These are phyloP conservation scores for Phytophthora tubulina DNA, from an alignment of 352 stramenopile genomes.

Conservation along the genomic window DNA sequence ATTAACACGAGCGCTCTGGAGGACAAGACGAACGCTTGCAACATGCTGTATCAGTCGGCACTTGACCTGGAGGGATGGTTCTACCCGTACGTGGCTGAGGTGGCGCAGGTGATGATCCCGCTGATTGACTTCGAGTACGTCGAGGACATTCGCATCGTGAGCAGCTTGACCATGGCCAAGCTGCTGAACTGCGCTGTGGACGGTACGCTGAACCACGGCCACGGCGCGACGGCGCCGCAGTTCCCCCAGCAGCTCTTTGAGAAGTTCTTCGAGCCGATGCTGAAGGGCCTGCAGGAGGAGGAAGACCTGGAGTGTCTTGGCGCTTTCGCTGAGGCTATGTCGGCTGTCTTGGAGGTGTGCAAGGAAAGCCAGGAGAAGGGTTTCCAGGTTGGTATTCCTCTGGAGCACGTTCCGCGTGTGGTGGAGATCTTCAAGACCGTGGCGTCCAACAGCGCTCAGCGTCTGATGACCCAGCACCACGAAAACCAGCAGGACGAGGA, in stretches of 20 bases:
- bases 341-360: constrained; percentile 80
- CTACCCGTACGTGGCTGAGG: constrained; percentile 85
- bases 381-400: constrained; percentile 69
- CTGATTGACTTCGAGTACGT: constrained; percentile 88
- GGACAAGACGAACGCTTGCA: constrained; percentile 89
- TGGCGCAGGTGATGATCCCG: constrained; percentile 79
- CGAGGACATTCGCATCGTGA: constrained; percentile 86
- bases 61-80: constrained; percentile 86
- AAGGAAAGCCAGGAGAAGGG: constrained; percentile 85
- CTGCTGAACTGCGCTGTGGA: constrained; percentile 79
- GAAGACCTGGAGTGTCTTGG: constrained; percentile 84
- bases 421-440: constrained; percentile 80
- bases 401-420: constrained; percentile 75
- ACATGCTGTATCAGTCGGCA: constrained; percentile 91
- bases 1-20: constrained; percentile 90
- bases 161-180: constrained; percentile 78
- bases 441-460: constrained; percentile 69
- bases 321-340: constrained; percentile 79
- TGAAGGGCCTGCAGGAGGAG: constrained; percentile 77
- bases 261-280: constrained; percentile 77
- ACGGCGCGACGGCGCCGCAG: constrained; percentile 61
- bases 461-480: constrained; percentile 63
- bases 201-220: constrained; percentile 72
- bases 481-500: constrained; percentile 84
- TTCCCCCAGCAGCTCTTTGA: constrained; percentile 88